Evolutionary conservation across 179 eudicot species (phyloP).

Genomic region (Drosera spatulata): DNA sequence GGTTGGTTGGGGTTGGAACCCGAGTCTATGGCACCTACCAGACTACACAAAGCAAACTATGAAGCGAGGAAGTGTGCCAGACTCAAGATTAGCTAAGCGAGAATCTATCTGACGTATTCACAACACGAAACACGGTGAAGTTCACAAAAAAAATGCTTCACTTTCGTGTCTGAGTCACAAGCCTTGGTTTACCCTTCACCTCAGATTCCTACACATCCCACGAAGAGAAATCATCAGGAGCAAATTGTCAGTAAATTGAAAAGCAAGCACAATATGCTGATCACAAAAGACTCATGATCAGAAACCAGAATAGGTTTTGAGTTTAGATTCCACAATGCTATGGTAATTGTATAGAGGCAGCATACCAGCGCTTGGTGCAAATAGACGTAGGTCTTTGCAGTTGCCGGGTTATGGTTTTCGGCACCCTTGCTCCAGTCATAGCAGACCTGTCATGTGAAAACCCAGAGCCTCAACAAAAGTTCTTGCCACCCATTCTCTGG

Average conservation of each 20-base stretch:
- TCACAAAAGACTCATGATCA: neutral
- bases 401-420: constrained; percentile 79
- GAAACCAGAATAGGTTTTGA: neutral
- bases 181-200: constrained; percentile 70
- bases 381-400: constrained; percentile 52
- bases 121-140: too few species aligned
- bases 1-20: too few species aligned
- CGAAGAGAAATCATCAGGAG: neutral
- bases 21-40: too few species aligned
- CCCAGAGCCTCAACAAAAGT: neutral
- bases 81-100: too few species aligned
- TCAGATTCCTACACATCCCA: constrained; percentile 48
- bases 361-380: constrained; percentile 66
- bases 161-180: constrained; percentile 38
- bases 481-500: neutral
- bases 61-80: too few species aligned
- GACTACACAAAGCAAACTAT: too few species aligned
- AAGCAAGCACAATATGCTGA: neutral
- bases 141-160: constrained; percentile 10
- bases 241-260: neutral
- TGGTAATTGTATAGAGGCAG: neutral
- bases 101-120: too few species aligned
- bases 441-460: constrained; percentile 35
- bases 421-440: constrained; percentile 99
- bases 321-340: neutral